A percentile compares a stretch with the other conserved stretches of the same genome.
Conservation (phyloP, 345 rosid species). For the Sisymbrium irio region DNA sequence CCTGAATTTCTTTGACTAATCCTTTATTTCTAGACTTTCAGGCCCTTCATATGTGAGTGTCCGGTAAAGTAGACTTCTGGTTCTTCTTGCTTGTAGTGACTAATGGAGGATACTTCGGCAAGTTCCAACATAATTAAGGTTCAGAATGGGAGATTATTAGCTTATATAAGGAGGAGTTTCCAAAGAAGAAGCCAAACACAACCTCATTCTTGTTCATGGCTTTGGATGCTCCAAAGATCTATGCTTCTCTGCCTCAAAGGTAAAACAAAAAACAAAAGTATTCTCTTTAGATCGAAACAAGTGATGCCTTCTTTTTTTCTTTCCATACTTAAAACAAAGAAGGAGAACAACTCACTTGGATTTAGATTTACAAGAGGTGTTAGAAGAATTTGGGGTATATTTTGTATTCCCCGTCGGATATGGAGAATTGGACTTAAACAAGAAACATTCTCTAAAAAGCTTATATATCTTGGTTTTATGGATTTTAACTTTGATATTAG, state of each 20-base stretch:
- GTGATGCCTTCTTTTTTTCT: not conserved
- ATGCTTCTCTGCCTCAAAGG: slow-evolving; percentile 34
- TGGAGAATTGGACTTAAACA: slow-evolving; percentile 72
- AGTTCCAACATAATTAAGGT: not conserved
- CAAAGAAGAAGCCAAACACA: slow-evolving; percentile 45
- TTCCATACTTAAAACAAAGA: too few species aligned
- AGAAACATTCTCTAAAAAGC: slow-evolving; percentile 49
- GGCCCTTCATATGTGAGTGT: too few species aligned
- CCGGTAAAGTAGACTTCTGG: too few species aligned
- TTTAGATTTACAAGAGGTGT: slow-evolving; percentile 51
- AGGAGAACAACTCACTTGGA: not conserved
- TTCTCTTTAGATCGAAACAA: too few species aligned
- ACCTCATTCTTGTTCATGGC: slow-evolving; percentile 64
- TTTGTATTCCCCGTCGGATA: slow-evolving; percentile 73
- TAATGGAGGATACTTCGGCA: not conserved
- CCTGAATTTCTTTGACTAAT: too few species aligned
- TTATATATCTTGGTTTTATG: too few species aligned
- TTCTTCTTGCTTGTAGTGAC: not conserved
- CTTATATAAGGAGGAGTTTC: slow-evolving; percentile 51
- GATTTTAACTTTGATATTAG: too few species aligned
- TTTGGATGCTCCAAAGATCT: slow-evolving; percentile 78
- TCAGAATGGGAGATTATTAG: not conserved
- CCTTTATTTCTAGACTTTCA: too few species aligned
- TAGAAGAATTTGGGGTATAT: slow-evolving; percentile 63
- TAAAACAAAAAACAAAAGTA: not conserved